phyloP scores from a whole-genome alignment of 805 yeast genomes.

The Pichia exigua region DNA sequence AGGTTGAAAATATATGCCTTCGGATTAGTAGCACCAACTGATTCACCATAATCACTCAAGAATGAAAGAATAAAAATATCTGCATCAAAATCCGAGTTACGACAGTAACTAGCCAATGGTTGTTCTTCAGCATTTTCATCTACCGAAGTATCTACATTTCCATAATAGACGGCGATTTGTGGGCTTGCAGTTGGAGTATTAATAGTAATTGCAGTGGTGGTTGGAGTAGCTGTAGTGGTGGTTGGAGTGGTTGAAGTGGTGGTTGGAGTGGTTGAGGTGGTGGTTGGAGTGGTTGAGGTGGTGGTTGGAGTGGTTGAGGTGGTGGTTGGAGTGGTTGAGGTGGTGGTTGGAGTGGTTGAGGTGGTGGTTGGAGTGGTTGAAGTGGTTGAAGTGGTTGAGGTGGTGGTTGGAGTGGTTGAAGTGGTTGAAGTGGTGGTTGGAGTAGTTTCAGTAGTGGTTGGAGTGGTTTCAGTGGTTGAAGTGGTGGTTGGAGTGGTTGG shows the following conservation, averaged over 20 bases:
- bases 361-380: background rate
- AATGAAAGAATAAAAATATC: background rate
- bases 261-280: background rate
- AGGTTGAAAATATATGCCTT: background rate
- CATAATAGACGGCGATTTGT: background rate
- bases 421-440: background rate
- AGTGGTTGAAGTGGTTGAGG: background rate
- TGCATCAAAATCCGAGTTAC: background rate
- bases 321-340: background rate
- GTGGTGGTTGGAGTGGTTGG: background rate
- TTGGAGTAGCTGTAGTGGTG: background rate
- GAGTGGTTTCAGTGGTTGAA: background rate
- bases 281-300: background rate
- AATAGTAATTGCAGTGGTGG: background rate
- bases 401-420: background rate
- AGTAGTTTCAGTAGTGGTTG: background rate
- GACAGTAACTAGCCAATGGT: background rate
- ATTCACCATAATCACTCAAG: background rate
- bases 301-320: background rate
- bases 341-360: background rate
- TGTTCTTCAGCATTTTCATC: background rate
- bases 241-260: background rate
- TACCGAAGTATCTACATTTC: background rate
- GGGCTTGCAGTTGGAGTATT: background rate
- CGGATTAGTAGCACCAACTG: too few relatives aligned